These are phyloP conservation scores for Exophiala bonariae DNA, from an alignment of 2,329 filamentous ascomycete species.

Conservation along the genomic window DNA sequence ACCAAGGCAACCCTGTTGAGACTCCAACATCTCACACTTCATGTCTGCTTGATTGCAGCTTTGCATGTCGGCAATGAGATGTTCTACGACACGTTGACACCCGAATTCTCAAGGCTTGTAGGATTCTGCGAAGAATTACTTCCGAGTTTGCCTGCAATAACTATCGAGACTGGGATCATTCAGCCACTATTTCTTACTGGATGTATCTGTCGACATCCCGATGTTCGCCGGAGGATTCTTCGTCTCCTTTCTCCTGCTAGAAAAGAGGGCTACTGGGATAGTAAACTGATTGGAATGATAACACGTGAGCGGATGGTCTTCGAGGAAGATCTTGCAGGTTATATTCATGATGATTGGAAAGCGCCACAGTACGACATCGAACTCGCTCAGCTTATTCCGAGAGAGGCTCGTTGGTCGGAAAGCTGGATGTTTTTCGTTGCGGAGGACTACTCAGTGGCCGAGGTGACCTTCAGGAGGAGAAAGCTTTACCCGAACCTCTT, in stretches of 20 bases:
- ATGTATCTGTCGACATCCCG: slow-evolving; percentile 6
- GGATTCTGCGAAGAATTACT: background rate
- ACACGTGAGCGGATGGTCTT: slow-evolving; percentile 6
- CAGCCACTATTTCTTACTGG: slow-evolving; percentile 1
- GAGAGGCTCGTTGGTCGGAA: slow-evolving; percentile 6
- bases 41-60: background rate
- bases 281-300: slow-evolving; percentile 6
- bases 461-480: slow-evolving; percentile 4
- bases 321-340: slow-evolving; percentile 8
- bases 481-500: background rate
- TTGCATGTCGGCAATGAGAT: slow-evolving; percentile 8
- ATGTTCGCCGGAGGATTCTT: slow-evolving; percentile 2
- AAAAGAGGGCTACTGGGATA: slow-evolving; percentile 10
- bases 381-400: slow-evolving; percentile 4
- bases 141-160: background rate
- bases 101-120: background rate
- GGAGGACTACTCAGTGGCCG: slow-evolving; percentile 2
- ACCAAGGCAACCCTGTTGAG: background rate
- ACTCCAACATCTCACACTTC: slow-evolving; percentile 5
- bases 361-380: background rate
- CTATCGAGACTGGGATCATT: background rate
- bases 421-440: slow-evolving; percentile 3
- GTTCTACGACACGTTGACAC: background rate
- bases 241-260: background rate
- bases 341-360: background rate